Evolutionary conservation across 2,329 filamentous ascomycete genomes (phyloP).

Genomic region (Metarhizium anisopliae): DNA sequence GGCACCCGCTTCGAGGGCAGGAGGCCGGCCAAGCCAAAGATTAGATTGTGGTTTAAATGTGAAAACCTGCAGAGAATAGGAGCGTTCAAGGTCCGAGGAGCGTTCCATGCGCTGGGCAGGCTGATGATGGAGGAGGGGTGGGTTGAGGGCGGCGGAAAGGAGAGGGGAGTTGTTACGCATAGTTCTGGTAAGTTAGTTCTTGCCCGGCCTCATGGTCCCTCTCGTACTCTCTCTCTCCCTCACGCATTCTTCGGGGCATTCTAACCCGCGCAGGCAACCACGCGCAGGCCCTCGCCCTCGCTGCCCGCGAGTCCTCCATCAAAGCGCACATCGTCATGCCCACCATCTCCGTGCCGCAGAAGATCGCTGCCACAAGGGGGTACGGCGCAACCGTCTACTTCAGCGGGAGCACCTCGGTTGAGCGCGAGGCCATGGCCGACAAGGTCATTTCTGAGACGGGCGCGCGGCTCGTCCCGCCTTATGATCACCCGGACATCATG

Average conservation of each 20-base stretch:
- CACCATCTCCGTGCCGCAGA: conserved; percentile 69
- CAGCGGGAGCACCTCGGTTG: conserved; percentile 68
- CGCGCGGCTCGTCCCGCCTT: conserved; percentile 76
- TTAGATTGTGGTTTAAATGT: conserved; percentile 87
- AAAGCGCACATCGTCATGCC: conserved; percentile 92
- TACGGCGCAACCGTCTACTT: conserved; percentile 76
- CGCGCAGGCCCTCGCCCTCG: conserved; percentile 83
- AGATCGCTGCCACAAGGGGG: conserved; percentile 71
- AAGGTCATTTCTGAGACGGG: conserved; percentile 62
- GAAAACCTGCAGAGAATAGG: conserved; percentile 88
- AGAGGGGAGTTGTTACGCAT: conserved; percentile 77
- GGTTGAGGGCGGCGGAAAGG: conserved; percentile 48
- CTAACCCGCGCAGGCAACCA: conserved; percentile 64
- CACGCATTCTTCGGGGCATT: no score
- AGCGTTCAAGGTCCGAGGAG: conserved; percentile 86
- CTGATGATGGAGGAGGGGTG: conserved; percentile 55
- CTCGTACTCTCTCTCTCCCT: no score
- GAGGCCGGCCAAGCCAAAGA: conserved; percentile 50
- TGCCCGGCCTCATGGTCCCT: no score
- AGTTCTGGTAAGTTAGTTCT: conserved; percentile 56
- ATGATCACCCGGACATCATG: conserved; percentile 87
- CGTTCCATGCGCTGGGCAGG: conserved; percentile 74
- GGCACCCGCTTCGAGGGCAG: conserved; percentile 49
- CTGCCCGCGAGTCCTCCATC: conserved; percentile 63
- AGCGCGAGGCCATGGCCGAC: conserved; percentile 71